These are phyloP conservation scores for Agaricus blazei DNA, from an alignment of 768 basidiomycete species.

Conservation along the genomic window DNA sequence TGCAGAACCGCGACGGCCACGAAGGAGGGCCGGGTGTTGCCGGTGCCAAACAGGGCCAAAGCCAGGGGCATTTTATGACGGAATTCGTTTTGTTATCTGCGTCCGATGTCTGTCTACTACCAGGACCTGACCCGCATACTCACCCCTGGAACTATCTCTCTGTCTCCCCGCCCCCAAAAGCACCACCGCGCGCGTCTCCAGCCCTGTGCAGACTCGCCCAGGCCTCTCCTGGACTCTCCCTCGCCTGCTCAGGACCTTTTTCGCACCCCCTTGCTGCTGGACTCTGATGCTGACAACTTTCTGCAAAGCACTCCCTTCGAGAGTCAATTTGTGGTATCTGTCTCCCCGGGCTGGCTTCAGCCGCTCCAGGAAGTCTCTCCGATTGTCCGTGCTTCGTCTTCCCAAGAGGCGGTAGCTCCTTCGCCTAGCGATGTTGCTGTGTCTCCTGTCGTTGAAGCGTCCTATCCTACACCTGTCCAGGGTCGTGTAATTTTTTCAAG, in stretches of 20 bases:
- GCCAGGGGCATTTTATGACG: neutral
- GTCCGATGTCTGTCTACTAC: slow-evolving; percentile 3
- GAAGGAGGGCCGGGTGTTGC: neutral
- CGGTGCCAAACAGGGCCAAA: slow-evolving; percentile 1
- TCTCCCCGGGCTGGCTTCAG: slow-evolving; percentile 14
- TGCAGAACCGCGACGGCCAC: neutral
- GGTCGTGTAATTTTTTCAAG: slow-evolving; percentile 1
- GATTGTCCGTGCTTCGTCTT: slow-evolving; percentile 20
- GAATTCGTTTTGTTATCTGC: slow-evolving; percentile 4
- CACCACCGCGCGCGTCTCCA: slow-evolving; percentile 17
- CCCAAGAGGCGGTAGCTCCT: neutral
- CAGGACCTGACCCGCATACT: slow-evolving; percentile 2
- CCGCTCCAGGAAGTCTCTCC: slow-evolving; percentile 25
- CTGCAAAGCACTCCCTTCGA: slow-evolving; percentile 16
- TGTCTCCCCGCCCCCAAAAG: slow-evolving; percentile 11
- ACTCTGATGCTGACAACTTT: neutral
- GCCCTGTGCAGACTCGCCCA: slow-evolving; percentile 19
- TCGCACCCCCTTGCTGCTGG: slow-evolving; percentile 3
- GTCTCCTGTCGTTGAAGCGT: neutral
- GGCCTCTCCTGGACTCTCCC: slow-evolving; percentile 22
- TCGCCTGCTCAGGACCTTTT: slow-evolving; percentile 14
- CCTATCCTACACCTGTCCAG: neutral
- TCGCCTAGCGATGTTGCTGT: neutral
- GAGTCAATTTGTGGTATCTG: slow-evolving; percentile 13
- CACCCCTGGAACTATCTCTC: slow-evolving; percentile 10